Base-by-base conservation (phyloP, 2,329 filamentous ascomycete genomes). In the Aspergillus ustus region DNA sequence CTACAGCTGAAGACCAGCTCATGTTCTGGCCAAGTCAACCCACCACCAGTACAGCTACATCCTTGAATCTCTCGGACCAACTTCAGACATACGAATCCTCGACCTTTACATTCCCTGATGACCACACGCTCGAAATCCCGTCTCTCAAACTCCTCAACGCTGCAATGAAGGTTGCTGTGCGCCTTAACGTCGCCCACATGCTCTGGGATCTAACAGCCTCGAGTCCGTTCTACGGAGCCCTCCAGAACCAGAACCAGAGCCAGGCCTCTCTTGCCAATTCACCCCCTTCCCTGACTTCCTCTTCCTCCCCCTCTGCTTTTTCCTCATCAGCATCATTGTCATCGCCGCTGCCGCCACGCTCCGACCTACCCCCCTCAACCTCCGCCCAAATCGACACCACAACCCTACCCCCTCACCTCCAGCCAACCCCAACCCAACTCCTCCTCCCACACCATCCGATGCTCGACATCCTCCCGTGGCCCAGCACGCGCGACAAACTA, bases 401-500 rank as follows among this genome's bases (percentile, higher is more conserved):
- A 13, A 74, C 79, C 51, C 73, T 87, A 7, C 83, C 83, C 2
- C 50, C 59, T 15, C 77, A 82, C 43, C 82, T 84, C 74, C 81
- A 77, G 34, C 85, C 85, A 13, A 87, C 84, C 0, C 57, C 73
- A 9, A 76, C 80, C 0, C 85, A 87, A 67, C 67, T 79, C 8
- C 65, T 77, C 2, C 73, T 85, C 15, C 81, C 83, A 1, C 85
- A 88, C 63, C 85, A 87, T 65, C 85, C 86, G 1, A 61, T 86
- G 13, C 70, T 88, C 11, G 85, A 88, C 68, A 73, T 87, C 29
- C 71, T 88, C 1, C 85, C 85, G 0, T 88, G 85, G 86, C 84
- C 85, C 1, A 74, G 69, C 19, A 81, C 83, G 40, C 78, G 85
- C 7, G 82, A 86, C 63, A 81, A 81, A 60, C 72, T 85, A 43